These are phyloP conservation scores for Zymoseptoria crescenta DNA, from an alignment of 2,329 filamentous ascomycete species.

Conservation along the genomic window DNA sequence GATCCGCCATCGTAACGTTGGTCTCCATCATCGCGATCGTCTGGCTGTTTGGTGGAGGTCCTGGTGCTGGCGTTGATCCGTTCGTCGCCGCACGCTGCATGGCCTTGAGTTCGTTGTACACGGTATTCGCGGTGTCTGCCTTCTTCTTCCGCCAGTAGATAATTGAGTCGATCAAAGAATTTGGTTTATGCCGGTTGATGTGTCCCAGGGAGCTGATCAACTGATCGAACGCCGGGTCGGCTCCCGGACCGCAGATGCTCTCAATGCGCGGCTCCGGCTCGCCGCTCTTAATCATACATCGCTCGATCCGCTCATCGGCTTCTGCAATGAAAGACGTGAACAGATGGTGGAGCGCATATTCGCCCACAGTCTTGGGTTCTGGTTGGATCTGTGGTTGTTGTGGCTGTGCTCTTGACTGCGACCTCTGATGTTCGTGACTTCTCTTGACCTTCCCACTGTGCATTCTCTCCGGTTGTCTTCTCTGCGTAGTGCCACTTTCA, in stretches of 20 bases:
- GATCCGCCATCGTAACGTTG: constrained; percentile 46
- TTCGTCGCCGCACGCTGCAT: constrained; percentile 17
- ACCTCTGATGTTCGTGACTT: constrained; percentile 67
- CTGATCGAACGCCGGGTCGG: constrained; percentile 85
- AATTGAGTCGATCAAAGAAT: constrained; percentile 89
- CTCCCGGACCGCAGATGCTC: constrained; percentile 79
- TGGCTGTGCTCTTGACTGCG: constrained; percentile 46
- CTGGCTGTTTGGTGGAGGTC: constrained; percentile 17
- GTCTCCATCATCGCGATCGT: constrained; percentile 25
- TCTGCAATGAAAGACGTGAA: constrained; percentile 96
- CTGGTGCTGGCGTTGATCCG: constrained; percentile 11
- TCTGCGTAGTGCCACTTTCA: constrained; percentile 15
- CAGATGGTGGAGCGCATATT: constrained; percentile 92
- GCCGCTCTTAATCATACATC: constrained; percentile 71
- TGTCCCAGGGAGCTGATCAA: constrained; percentile 88
- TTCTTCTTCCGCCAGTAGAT: constrained; percentile 98
- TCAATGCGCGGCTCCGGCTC: constrained; percentile 81
- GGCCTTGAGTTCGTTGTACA: constrained; percentile 25
- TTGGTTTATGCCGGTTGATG: constrained; percentile 88
- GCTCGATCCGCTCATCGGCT: constrained; percentile 91
- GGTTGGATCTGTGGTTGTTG: constrained; percentile 50
- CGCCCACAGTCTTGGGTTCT: constrained; percentile 87
- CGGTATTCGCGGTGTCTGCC: constrained; percentile 64
- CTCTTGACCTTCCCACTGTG: constrained; percentile 57
- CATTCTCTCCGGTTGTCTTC: constrained; percentile 36